phyloP scores from a whole-genome alignment of 78 protist genomes.

The Dictyostelium capitatum region DNA sequence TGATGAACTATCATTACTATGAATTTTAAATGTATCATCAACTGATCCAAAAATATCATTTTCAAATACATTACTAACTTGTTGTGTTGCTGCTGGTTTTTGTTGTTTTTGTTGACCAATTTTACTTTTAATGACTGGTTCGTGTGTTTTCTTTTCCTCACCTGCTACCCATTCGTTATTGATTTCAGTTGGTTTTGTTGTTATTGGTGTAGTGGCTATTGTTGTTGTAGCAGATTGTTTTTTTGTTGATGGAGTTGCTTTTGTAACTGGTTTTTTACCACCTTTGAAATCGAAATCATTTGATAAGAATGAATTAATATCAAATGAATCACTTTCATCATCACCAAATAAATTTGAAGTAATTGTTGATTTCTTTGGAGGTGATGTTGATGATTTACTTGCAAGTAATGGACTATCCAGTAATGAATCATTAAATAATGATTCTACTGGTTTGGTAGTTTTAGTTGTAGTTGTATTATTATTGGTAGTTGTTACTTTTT shows the following conservation, averaged over 20 bases:
- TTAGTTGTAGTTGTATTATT: neutral
- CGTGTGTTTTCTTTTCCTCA: neutral
- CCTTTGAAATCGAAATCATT: conserved; percentile 24
- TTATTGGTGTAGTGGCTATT: neutral
- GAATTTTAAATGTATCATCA: neutral
- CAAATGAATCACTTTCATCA: neutral
- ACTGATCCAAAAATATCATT: conserved; percentile 5
- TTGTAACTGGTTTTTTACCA: neutral
- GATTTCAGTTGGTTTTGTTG: neutral
- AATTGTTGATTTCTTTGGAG: neutral
- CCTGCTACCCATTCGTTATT: conserved; percentile 6
- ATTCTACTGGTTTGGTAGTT: neutral
- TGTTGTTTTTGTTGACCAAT: neutral
- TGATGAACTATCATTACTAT: neutral
- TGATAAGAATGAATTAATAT: conserved; percentile 4
- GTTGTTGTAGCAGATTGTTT: neutral
- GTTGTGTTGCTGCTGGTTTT: neutral
- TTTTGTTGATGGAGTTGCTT: neutral
- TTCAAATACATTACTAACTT: neutral
- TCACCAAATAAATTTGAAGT: neutral
- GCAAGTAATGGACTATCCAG: neutral
- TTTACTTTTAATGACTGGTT: neutral
- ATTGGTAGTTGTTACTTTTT: neutral
- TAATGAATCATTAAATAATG: conserved; percentile 7
- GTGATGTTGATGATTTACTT: conserved; percentile 1